Evolutionary conservation across 441 rosid genomes (phyloP), one percentile per base, ranked within the genome.

Genomic region (Mallotus repandus): DNA sequence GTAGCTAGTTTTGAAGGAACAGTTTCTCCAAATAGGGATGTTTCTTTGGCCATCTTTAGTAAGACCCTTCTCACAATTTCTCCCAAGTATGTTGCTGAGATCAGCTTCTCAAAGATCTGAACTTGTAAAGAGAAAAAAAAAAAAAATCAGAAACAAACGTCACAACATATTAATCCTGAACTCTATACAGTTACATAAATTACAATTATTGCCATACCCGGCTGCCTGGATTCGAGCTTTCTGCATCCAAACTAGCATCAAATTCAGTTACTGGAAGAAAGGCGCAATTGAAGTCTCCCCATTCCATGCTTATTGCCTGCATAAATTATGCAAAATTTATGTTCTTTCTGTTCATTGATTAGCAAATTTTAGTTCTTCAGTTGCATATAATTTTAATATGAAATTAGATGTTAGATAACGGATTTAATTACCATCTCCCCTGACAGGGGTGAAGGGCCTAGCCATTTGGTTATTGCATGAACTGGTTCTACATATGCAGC

Each of bases 11-110:
- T 84, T 79, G 81, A 73, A 66, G 95, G 93, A 48, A 86, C 72
- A 32, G 7, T 35, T 19, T 77, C 80, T 66, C 97, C 95, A 66
- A 91, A 91, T 52, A 91, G 76, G 19, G 79, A 79, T 63, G 90
- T 76, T 76, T 91, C 91, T 58, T 78, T 58, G 48, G 93, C 88
- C 89, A 91, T 84, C 77, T 70, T 85, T 48, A 85, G 74, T 38
- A 89, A 76, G 11, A 91, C 90, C 78, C 90, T 86, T 80, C 97
- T 85, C 76, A 87, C 90, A 74, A 85, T 80, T 79, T 92, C 95
- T 78, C 97, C 93, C 82, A 92, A 76, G 79, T 87, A 87, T 78
- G 81, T 85, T 68, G 85, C 94, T 7, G 94, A 83, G 56, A 84
- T 77, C 46, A 83, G 78, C 80, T 88, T 91, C 81, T 87, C 90